phyloP scores from a whole-genome alignment of 495 filamentous ascomycete genomes.

The Parachaetomium inaequale region DNA sequence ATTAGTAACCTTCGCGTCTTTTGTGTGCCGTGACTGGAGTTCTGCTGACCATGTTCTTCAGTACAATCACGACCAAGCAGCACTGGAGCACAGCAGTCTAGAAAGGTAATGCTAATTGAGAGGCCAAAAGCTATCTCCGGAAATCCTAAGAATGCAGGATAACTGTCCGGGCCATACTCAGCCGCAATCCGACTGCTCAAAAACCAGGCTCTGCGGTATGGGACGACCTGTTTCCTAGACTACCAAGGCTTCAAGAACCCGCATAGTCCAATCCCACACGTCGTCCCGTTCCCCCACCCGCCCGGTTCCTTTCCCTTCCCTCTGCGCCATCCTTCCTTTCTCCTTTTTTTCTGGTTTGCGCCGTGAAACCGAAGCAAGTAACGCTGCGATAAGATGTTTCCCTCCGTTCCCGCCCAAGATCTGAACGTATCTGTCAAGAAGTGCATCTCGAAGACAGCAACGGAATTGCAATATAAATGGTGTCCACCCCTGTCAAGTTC shows the following conservation, averaged over 20 bases:
- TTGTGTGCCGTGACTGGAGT: not conserved
- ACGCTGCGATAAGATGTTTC: not conserved
- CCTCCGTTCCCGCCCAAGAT: conserved; percentile 16
- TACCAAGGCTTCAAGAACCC: conserved; percentile 28
- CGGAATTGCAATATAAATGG: conserved; percentile 26
- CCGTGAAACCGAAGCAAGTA: conserved; percentile 9
- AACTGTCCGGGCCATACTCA: conserved; percentile 9
- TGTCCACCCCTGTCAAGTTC: conserved; percentile 22
- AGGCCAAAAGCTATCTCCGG: conserved; percentile 19
- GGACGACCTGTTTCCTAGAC: conserved; percentile 38
- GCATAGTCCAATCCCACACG: conserved; percentile 33
- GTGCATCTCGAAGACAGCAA: conserved; percentile 24
- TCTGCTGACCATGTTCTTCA: not conserved
- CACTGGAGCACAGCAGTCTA: not conserved
- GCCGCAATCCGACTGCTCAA: conserved; percentile 20
- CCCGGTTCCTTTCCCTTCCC: conserved; percentile 17
- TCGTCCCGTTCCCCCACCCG: conserved; percentile 20
- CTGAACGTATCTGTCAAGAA: conserved; percentile 14
- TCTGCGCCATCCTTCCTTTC: conserved; percentile 1
- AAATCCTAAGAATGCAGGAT: conserved; percentile 18
- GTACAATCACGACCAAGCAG: not conserved
- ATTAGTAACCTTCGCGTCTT: too few relatives aligned
- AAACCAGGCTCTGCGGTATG: conserved; percentile 28
- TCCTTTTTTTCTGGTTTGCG: conserved; percentile 12
- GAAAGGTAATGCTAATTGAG: conserved; percentile 13